A percentile compares a stretch with the other conserved stretches of the same genome.
phyloP scores from a whole-genome alignment of 2,329 filamentous ascomycete species.

The Colletotrichum sp. region DNA sequence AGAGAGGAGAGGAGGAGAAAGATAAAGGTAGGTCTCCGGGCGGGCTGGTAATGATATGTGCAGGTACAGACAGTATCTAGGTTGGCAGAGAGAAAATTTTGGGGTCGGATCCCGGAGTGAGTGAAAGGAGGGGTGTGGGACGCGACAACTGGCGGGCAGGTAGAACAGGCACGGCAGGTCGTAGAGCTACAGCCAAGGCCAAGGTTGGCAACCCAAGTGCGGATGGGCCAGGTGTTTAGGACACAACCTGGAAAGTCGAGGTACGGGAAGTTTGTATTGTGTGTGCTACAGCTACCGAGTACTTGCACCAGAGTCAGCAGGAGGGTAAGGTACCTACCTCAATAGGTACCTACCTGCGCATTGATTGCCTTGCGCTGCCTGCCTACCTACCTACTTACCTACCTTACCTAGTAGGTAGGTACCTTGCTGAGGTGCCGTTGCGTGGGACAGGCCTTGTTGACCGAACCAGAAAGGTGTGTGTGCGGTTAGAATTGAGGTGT shows the following conservation, averaged over 20 bases:
- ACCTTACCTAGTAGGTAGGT: neutral
- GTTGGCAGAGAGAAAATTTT: conserved; percentile 24
- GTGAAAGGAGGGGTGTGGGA: conserved; percentile 15
- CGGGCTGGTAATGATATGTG: conserved; percentile 23
- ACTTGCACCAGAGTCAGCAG: neutral
- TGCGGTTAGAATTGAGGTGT: conserved; percentile 6
- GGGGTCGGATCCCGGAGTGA: conserved; percentile 24
- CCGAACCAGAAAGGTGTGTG: neutral
- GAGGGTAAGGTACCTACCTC: neutral
- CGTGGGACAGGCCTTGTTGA: neutral
- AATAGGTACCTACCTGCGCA: neutral
- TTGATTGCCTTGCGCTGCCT: neutral
- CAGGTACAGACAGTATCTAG: conserved; percentile 3
- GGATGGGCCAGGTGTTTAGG: neutral
- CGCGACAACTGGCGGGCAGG: conserved; percentile 3
- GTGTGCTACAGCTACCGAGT: conserved; percentile 9
- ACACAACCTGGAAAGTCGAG: neutral
- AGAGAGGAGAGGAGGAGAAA: conserved; percentile 28
- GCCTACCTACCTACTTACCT: neutral
- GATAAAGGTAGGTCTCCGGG: conserved; percentile 24
- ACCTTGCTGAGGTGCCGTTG: neutral
- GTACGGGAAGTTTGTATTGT: conserved; percentile 12
- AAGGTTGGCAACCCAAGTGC: neutral
- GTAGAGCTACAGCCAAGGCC: neutral
- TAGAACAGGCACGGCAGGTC: neutral